phyloP scores from a whole-genome alignment of 805 yeast species.

The Jamesozyma lodderae region DNA sequence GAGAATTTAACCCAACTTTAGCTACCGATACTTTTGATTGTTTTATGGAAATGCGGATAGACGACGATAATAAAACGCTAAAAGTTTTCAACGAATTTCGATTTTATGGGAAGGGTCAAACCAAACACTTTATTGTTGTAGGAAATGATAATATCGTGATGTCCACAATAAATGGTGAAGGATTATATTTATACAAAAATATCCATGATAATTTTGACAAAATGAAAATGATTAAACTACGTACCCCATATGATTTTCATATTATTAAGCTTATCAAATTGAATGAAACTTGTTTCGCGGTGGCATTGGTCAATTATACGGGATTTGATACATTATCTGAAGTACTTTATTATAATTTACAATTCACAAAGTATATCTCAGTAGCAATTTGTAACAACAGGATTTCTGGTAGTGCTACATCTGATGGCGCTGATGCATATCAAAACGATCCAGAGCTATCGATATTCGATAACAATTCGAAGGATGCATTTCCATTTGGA shows the following conservation, averaged over 20 bases:
- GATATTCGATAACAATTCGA: too few species aligned
- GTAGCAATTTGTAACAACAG: too few species aligned
- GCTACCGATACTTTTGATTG: not conserved
- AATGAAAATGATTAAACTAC: not conserved
- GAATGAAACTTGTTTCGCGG: not conserved
- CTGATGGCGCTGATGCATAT: too few species aligned
- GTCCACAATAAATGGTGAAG: not conserved
- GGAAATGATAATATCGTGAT: conserved; percentile 6
- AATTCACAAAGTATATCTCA: too few species aligned
- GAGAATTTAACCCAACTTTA: not conserved
- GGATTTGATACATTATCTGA: too few species aligned
- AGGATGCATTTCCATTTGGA: too few species aligned
- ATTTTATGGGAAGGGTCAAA: conserved; percentile 8
- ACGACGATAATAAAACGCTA: not conserved
- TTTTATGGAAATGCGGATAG: conserved; percentile 2
- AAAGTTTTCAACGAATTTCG: conserved; percentile 2
- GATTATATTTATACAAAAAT: not conserved
- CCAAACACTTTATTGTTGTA: conserved; percentile 10
- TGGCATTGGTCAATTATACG: too few species aligned
- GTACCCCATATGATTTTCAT: not conserved
- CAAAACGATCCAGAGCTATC: too few species aligned
- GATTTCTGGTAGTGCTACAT: too few species aligned
- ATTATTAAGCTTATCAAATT: not conserved
- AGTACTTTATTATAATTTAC: too few species aligned
- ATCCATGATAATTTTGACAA: not conserved